These are phyloP conservation scores for Lentithecium fluviatile DNA, from an alignment of 495 filamentous ascomycete genomes.

Conservation along the genomic window DNA sequence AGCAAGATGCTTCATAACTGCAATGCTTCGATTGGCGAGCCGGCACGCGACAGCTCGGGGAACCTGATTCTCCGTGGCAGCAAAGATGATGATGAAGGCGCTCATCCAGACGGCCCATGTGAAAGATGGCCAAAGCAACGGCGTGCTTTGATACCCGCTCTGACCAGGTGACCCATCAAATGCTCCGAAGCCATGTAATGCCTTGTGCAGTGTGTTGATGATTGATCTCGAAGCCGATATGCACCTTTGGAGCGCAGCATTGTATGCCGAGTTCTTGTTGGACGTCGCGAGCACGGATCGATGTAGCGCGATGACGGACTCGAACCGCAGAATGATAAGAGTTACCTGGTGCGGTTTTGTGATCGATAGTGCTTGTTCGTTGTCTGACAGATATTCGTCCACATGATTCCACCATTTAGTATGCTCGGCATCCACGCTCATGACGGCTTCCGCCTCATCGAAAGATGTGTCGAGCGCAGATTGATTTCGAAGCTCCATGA, in stretches of 20 bases:
- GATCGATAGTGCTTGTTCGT: not conserved
- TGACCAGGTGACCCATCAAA: not conserved
- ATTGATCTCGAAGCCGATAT: conserved; percentile 49
- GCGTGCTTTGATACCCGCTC: conserved; percentile 6
- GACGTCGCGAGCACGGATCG: conserved; percentile 47
- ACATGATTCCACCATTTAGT: conserved; percentile 52
- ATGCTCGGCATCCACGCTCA: conserved; percentile 45
- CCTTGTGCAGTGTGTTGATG: conserved; percentile 32
- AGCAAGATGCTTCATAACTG: not conserved
- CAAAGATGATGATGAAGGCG: conserved; percentile 49
- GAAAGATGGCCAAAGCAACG: conserved; percentile 50
- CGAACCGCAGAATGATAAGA: conserved; percentile 45
- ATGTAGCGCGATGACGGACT: conserved; percentile 51
- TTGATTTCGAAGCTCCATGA: conserved; percentile 51
- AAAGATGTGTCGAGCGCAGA: conserved; percentile 45
- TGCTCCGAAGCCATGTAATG: not conserved
- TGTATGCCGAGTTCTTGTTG: conserved; percentile 44
- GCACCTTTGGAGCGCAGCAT: conserved; percentile 48
- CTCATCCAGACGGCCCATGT: conserved; percentile 55
- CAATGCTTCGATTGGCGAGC: not conserved
- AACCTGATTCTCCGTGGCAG: conserved; percentile 17
- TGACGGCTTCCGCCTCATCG: conserved; percentile 41
- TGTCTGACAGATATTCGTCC: conserved; percentile 46
- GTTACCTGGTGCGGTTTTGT: conserved; percentile 40
- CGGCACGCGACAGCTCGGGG: not conserved